Evolutionary conservation across 2,329 filamentous ascomycete species (phyloP).

Genomic region (Davidsoniella virescens): DNA sequence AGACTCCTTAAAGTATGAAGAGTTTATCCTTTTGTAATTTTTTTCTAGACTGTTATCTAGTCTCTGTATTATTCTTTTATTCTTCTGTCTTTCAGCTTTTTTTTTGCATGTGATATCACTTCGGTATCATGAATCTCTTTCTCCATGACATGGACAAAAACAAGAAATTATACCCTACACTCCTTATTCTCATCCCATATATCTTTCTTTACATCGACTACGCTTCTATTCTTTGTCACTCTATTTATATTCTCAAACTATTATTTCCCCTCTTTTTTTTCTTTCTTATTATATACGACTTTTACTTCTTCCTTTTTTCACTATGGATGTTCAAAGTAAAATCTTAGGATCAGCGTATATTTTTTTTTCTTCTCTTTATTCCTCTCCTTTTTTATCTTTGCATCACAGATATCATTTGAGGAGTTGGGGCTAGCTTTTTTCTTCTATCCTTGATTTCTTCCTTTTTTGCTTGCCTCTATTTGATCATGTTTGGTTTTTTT

Average conservation of each 20-base stretch:
- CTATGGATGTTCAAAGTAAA: not conserved
- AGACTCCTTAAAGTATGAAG: slow-evolving; percentile 30
- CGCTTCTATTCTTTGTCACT: not conserved
- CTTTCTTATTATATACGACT: not conserved
- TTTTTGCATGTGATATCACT: not conserved
- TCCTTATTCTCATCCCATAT: slow-evolving; percentile 1
- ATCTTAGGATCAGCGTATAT: too few relatives aligned
- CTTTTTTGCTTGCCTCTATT: too few relatives aligned
- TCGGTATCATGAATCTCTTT: too few relatives aligned
- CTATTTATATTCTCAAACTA: not conserved
- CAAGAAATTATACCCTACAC: not conserved
- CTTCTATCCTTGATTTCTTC: too few relatives aligned
- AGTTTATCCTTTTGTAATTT: not conserved
- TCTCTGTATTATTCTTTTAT: slow-evolving; percentile 3
- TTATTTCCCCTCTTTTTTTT: not conserved
- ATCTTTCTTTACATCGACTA: not conserved
- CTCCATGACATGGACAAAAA: too few relatives aligned
- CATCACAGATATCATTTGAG: too few relatives aligned
- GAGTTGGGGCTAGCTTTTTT: too few relatives aligned
- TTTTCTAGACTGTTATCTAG: not conserved
- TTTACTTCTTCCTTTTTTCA: not conserved
- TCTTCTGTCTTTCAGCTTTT: not conserved
- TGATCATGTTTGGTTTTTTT: too few relatives aligned
- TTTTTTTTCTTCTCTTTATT: too few relatives aligned
- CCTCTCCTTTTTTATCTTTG: too few relatives aligned